Conservation (phyloP, 768 basidiomycete species). For the Boletus barrowsii region DNA sequence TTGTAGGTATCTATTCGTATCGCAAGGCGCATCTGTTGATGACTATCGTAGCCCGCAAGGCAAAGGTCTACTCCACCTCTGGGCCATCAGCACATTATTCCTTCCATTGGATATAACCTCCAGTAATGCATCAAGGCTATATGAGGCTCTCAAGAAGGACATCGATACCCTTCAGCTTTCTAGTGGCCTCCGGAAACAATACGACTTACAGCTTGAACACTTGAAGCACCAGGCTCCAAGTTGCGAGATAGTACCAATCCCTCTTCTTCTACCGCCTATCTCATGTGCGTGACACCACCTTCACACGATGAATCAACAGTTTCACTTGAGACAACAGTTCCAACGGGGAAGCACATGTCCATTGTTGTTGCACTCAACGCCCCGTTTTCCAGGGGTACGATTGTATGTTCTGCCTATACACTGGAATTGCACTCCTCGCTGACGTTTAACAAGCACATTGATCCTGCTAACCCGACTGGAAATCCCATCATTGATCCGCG, state of each 20-base stretch:
- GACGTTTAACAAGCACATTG: not conserved
- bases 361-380: not conserved
- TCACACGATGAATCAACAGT: no score
- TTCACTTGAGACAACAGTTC: not conserved
- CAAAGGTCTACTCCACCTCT: slow-evolving; percentile 2
- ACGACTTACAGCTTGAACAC: slow-evolving; percentile 1
- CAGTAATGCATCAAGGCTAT: not conserved
- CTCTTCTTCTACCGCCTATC: not conserved
- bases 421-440: not conserved
- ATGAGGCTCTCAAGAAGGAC: not conserved
- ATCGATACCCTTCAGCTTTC: not conserved
- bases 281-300: not conserved
- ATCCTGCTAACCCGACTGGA: not conserved
- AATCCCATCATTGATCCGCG: slow-evolving; percentile 1
- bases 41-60: not conserved
- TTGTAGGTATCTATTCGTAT: not conserved
- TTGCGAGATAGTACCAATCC: not conserved
- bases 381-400: slow-evolving; percentile 2
- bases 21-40: no score
- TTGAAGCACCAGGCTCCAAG: not conserved
- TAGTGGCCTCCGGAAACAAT: slow-evolving; percentile 1
- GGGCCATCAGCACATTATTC: not conserved
- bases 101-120: not conserved
- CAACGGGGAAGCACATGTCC: not conserved
- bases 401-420: not conserved